phyloP scores from a whole-genome alignment of 1,139 yeast species.

The Torulaspora globosa region DNA sequence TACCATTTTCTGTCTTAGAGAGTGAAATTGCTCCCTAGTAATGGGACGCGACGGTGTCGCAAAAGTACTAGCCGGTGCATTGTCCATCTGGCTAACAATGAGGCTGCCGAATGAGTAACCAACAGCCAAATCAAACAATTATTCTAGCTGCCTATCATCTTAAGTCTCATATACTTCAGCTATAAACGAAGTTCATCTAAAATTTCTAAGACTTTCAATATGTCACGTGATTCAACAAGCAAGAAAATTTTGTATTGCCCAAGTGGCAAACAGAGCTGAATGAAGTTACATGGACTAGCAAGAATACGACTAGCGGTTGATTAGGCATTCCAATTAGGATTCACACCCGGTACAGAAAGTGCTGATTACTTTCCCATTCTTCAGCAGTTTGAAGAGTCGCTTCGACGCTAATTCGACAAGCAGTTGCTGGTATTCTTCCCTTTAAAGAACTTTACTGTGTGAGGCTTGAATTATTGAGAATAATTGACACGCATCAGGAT shows the following conservation, averaged over 20 bases:
- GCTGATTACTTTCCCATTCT: background rate
- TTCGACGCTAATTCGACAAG: background rate
- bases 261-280: background rate
- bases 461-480: background rate
- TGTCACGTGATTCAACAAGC: background rate
- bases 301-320: background rate
- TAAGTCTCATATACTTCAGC: background rate
- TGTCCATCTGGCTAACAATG: constrained; percentile 3
- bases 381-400: background rate
- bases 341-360: background rate
- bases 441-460: background rate
- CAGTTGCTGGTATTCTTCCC: background rate
- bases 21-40: constrained; percentile 26
- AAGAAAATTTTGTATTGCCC: background rate
- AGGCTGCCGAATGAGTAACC: too few species aligned
- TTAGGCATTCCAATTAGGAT: background rate
- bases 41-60: constrained; percentile 29
- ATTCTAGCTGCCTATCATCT: background rate
- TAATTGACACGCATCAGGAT: too few species aligned
- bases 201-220: background rate
- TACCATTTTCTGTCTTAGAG: constrained; percentile 25
- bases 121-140: background rate
- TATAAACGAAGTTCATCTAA: background rate
- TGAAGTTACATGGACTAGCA: background rate
- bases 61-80: constrained; percentile 1